Conservation (phyloP, 75 land plant species). For the Larix kaempferi region DNA sequence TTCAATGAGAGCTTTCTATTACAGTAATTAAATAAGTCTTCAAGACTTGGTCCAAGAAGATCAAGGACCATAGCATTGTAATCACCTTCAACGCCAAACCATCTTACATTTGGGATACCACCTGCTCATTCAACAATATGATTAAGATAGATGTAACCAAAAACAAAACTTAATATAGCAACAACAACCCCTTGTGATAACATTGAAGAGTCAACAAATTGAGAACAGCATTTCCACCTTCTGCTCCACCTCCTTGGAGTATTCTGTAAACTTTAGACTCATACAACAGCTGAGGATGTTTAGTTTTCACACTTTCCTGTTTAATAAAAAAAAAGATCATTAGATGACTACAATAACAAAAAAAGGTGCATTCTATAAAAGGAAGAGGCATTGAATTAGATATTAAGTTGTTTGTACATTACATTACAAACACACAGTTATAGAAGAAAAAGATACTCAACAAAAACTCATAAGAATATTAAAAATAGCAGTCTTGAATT, state of each 20-base stretch:
- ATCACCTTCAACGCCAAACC: conserved; percentile 54
- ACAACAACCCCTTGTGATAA: background rate
- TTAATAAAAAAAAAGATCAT: conserved; percentile 1
- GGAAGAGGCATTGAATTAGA: background rate
- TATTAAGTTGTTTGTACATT: background rate
- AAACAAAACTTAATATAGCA: background rate
- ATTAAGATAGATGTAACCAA: background rate
- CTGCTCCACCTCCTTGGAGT: conserved; percentile 52
- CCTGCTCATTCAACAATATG: conserved; percentile 11
- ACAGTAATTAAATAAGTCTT: conserved; percentile 43
- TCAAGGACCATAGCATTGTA: conserved; percentile 46
- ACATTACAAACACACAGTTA: background rate
- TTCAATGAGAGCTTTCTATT: conserved; percentile 37
- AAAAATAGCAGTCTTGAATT: background rate
- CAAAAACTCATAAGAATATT: background rate
- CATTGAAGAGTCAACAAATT: background rate
- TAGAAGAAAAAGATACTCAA: background rate
- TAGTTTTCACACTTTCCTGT: conserved; percentile 49
- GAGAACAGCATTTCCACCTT: background rate
- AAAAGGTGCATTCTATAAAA: background rate
- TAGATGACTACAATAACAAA: background rate
- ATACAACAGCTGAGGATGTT: conserved; percentile 51
- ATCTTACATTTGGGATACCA: conserved; percentile 40
- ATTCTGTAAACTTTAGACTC: conserved; percentile 60
- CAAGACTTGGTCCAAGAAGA: conserved; percentile 44